Base-by-base conservation (phyloP, 1,284 basidiomycete genomes). In the Retiboletus flavoniger region DNA sequence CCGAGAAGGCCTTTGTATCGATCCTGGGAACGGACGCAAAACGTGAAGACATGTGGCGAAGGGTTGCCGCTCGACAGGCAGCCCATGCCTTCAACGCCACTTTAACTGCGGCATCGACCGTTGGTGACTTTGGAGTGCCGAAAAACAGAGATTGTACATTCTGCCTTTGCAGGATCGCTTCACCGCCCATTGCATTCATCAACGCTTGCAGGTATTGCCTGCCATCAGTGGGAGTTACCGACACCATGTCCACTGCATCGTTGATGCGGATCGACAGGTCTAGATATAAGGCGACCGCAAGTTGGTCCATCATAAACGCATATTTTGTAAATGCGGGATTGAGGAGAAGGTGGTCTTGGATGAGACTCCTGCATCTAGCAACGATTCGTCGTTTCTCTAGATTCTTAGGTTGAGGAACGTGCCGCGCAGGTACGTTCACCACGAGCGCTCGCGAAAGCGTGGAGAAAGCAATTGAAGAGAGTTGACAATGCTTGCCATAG, bases 221-320 rank as follows among this genome's bases (percentile, higher is more conserved):
- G 19, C 58, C 41, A 41, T 24, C 14, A 1, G 7, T 45, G 8
- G 19, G 29, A 14, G 48, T 24, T 3, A 63, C 54, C 0, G 78
- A 77, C 31, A 81, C 64, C 42, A 84, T 63, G 55, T 84, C 79
- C n/a, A 82, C 66, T 0, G 71, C 80, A 24, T 67, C 62, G 13
- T 60, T 54, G 17, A 83, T 66, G 19, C 66, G 67, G 5, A 81
- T 41, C 0, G 63, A 63, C 13, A 72, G 59, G 42, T 83, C 78
- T 19, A 60, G 47, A 60, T 65, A 72, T 16, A 84, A 64, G 3
- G 76, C 66, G 3, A 74, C 59, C 0, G 75, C 72, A 2, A 84
- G 59, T 34, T 67, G 72, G 40, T 74, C 76, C 67, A 82, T 73
- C 53, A 70, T 66, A 51, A 84, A 81, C 0, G 74, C 74, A 57